Evolutionary conservation across 2,329 filamentous ascomycete genomes (phyloP).

Genomic region (Cadophora gregata): DNA sequence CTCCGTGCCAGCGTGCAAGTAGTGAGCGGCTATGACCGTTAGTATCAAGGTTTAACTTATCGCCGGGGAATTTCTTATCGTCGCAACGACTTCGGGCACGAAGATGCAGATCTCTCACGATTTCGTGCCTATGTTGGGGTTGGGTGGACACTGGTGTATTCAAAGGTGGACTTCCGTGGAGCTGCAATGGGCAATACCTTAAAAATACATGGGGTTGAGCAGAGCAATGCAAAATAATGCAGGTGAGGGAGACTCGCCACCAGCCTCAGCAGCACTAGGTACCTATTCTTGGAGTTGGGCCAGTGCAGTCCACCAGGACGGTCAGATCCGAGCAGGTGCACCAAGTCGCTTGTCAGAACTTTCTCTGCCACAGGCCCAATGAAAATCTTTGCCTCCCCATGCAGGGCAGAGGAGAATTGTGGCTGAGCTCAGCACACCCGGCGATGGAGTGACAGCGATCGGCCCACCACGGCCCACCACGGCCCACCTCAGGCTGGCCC

Average conservation of each 20-base stretch:
- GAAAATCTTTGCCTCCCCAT: constrained; percentile 10
- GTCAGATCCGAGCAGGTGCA: constrained; percentile 7
- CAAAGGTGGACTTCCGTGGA: background rate
- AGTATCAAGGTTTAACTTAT: constrained; percentile 5
- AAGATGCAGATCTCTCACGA: background rate
- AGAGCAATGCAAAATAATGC: background rate
- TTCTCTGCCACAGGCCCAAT: constrained; percentile 9
- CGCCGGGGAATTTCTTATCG: constrained; percentile 7
- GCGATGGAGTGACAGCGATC: constrained; percentile 1
- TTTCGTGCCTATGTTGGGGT: background rate
- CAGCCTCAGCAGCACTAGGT: background rate
- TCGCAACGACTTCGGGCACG: background rate
- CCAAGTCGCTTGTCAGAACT: constrained; percentile 12
- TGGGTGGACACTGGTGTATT: background rate
- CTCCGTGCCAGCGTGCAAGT: background rate
- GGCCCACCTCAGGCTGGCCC: background rate
- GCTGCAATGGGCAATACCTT: background rate
- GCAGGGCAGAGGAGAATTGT: constrained; percentile 1
- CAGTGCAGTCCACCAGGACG: background rate
- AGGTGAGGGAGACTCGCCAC: background rate
- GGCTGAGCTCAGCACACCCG: constrained; percentile 4
- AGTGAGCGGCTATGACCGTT: background rate
- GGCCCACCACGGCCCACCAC: constrained; percentile 5
- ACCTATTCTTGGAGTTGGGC: constrained; percentile 7
- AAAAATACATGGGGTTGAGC: background rate